Conservation (phyloP, 768 basidiomycete species). For the Cystobasidium onofrii region DNA sequence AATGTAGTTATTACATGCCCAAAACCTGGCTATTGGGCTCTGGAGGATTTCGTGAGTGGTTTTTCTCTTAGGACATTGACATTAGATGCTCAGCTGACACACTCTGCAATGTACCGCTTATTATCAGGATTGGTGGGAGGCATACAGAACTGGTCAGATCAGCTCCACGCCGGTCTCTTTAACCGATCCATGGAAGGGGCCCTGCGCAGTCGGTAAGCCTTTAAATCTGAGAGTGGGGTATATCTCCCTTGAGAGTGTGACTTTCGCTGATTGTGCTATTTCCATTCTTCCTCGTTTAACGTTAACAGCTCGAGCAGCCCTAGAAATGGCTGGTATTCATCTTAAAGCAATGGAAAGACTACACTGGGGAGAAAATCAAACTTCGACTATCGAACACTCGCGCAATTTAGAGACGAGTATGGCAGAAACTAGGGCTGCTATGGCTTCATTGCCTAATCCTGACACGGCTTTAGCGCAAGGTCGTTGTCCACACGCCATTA, state of each 20-base stretch:
- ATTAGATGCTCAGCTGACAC: too few relatives aligned
- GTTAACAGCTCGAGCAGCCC: background rate
- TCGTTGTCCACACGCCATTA: background rate
- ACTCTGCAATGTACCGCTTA: too few relatives aligned
- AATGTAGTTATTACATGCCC: conserved; percentile 15
- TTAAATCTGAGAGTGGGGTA: background rate
- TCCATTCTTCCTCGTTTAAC: too few relatives aligned
- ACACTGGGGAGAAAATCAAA: conserved; percentile 11
- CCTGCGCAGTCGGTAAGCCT: background rate
- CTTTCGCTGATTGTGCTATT: too few relatives aligned
- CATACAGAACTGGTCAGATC: background rate
- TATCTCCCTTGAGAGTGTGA: too few relatives aligned
- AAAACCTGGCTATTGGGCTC: background rate
- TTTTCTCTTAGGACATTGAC: too few relatives aligned
- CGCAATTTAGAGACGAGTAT: background rate
- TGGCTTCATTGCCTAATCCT: conserved; percentile 1
- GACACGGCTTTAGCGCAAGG: conserved; percentile 5
- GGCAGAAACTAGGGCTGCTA: conserved; percentile 9
- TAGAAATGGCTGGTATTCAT: conserved; percentile 22
- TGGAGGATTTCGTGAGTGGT: background rate
- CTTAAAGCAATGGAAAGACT: conserved; percentile 10
- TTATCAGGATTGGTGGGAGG: conserved; percentile 1
- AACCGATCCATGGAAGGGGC: background rate
- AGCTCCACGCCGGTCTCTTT: background rate
- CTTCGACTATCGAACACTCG: conserved; percentile 5